A percentile compares a stretch with the other conserved stretches of the same genome.
Conservation (phyloP, 2,329 filamentous ascomycete species). For the Trichoderma harzianum region DNA sequence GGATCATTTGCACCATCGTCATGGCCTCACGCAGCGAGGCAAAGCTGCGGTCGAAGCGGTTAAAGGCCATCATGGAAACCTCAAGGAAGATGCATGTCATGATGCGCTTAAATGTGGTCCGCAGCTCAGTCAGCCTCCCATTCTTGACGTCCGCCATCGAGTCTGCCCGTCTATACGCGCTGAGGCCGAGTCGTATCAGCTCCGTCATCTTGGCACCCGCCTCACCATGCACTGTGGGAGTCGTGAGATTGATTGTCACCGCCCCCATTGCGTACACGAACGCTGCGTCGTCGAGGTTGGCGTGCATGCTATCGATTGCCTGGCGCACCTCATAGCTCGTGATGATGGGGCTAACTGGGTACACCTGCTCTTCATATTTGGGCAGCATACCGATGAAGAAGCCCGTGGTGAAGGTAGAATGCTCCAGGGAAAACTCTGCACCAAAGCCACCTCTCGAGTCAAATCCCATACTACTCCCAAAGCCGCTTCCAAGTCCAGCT, state of each 20-base stretch:
- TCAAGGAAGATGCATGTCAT: constrained; percentile 51
- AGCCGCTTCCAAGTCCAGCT: background rate
- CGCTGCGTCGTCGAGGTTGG: constrained; percentile 33
- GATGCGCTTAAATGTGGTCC: constrained; percentile 41
- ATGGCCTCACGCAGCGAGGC: constrained; percentile 48
- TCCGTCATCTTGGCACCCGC: constrained; percentile 31
- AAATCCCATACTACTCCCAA: background rate
- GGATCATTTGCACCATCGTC: constrained; percentile 41
- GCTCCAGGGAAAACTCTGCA: background rate
- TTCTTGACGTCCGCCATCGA: constrained; percentile 32
- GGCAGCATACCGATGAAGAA: constrained; percentile 35
- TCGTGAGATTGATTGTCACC: constrained; percentile 36
- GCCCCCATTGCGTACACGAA: constrained; percentile 37
- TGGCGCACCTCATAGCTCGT: constrained; percentile 30
- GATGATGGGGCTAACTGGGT: constrained; percentile 37
- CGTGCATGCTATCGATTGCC: constrained; percentile 34
- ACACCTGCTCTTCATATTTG: constrained; percentile 36
- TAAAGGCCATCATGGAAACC: constrained; percentile 47
- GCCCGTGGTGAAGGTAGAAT: constrained; percentile 24
- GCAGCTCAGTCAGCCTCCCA: constrained; percentile 35
- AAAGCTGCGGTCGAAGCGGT: constrained; percentile 45
- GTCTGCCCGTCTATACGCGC: constrained; percentile 27
- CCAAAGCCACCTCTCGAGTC: background rate
- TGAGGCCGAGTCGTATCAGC: constrained; percentile 24
- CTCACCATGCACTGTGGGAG: constrained; percentile 30